These are phyloP conservation scores for Spathaspora girioi DNA, from an alignment of 805 yeast species.

Conservation along the genomic window DNA sequence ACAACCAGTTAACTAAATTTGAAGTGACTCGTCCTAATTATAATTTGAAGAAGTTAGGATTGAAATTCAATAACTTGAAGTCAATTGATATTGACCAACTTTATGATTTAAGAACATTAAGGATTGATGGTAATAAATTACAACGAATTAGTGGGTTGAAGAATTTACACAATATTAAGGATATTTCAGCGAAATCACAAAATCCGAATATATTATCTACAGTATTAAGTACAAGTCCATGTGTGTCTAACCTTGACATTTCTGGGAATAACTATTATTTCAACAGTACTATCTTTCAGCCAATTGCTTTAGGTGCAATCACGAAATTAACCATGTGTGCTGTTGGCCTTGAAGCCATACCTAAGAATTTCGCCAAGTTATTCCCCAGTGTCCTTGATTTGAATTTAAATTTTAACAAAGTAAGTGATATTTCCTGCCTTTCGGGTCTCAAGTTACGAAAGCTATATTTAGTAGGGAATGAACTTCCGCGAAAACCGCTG, in stretches of 20 bases:
- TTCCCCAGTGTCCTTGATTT: conserved; percentile 48
- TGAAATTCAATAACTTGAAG: conserved; percentile 35
- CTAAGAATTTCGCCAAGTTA: conserved; percentile 28
- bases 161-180: conserved; percentile 33
- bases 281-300: conserved; percentile 4
- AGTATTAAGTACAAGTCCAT: conserved; percentile 4
- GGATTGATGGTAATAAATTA: conserved; percentile 44
- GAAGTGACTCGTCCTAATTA: conserved; percentile 14
- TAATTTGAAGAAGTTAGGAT: conserved; percentile 32
- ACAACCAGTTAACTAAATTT: conserved; percentile 30
- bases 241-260: conserved; percentile 32
- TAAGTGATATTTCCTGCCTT: conserved; percentile 33
- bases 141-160: conserved; percentile 20
- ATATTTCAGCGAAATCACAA: conserved; percentile 41
- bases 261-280: conserved; percentile 32
- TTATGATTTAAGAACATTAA: conserved; percentile 39
- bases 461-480: conserved; percentile 45
- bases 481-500: conserved; percentile 29
- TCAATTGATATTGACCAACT: conserved; percentile 27
- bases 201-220: conserved; percentile 2
- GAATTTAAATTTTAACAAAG: conserved; percentile 48
- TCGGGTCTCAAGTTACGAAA: conserved; percentile 31
- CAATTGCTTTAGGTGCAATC: conserved; percentile 35
- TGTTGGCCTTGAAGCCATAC: conserved; percentile 37
- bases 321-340: conserved; percentile 44